phyloP scores from a whole-genome alignment of 2,329 filamentous ascomycete species.

The Trichoderma oligosporum region DNA sequence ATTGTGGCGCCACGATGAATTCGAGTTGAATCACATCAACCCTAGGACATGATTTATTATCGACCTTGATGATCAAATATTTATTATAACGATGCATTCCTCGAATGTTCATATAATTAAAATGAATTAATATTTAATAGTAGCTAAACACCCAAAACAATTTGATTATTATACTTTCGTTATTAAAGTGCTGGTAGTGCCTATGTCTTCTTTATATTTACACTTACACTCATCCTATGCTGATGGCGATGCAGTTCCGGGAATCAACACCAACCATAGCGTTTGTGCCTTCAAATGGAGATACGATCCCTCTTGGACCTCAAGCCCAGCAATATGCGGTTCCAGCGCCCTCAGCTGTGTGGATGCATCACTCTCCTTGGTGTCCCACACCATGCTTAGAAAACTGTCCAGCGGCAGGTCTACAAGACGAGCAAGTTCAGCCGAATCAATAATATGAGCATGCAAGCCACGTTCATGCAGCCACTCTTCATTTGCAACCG shows the following conservation, averaged over 20 bases:
- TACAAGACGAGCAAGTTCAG: conserved; percentile 29
- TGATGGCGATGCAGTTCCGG: background rate
- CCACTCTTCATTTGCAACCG: conserved; percentile 44
- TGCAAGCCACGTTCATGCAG: conserved; percentile 38
- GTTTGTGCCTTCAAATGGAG: conserved; percentile 30
- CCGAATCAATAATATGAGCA: conserved; percentile 36
- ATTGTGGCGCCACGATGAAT: background rate
- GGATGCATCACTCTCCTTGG: conserved; percentile 21
- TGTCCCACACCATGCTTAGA: conserved; percentile 35
- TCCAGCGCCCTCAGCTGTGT: conserved; percentile 28
- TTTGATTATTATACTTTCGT: too few species aligned
- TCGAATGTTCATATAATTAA: too few species aligned
- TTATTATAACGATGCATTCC: too few species aligned
- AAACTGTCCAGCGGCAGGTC: conserved; percentile 36
- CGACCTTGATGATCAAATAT: too few species aligned
- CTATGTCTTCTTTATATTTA: too few species aligned
- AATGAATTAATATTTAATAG: background rate
- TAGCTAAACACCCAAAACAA: background rate
- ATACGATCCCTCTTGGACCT: conserved; percentile 25
- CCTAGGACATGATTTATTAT: too few species aligned
- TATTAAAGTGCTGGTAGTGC: too few species aligned
- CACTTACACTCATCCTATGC: background rate
- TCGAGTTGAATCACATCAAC: too few species aligned
- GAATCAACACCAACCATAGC: conserved; percentile 37
- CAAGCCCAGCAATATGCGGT: conserved; percentile 30